Evolutionary conservation across 352 stramenopile genomes (phyloP), one percentile per base, ranked within the genome.

Genomic region (Pythium dissimile): DNA sequence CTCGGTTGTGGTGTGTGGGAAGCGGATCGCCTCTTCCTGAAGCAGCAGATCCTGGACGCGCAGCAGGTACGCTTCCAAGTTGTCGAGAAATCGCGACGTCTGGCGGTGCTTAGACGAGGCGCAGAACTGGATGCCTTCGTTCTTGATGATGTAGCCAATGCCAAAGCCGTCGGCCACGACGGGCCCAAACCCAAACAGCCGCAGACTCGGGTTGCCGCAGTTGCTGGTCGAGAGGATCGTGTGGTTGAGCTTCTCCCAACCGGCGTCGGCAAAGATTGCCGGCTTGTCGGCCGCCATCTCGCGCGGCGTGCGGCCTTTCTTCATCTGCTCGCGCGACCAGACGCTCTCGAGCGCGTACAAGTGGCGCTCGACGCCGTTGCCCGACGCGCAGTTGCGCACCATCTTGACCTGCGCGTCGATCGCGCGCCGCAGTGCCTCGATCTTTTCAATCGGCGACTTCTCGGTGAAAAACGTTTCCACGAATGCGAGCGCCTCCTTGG

Each of bases 111-210:
- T 86, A 28, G 80, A 92, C 21, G 77, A 84, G 16, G 81, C 84
- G 53, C 84, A 94, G 64, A 94, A 86, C 66, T 97, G 84, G 46
- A 98, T 84, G 57, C 88, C 84, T 60, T 95, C 74, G 59, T 98
- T 93, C 66, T 98, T 98, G 72, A 98, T 99, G 55, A 99, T 98
- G 77, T 99, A 99, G 44, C 96, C 96, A 47, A 99, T 97, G 48
- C 95, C 95, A 73, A 98, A 98, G 30, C 96, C 96, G 63, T 98
- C 91, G 12, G 85, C 70, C 43, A 97, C 92, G 20, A 98, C 91
- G 1, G 92, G 89, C 9, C 91, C 92, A 69, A 98, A 98, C 28
- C 94, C 93, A 74, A 98, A 98, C 30, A 97, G 69, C 31, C 87
- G 72, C 42, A 99, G 75, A 59, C 86, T 94, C 34, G 96, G 93